phyloP scores from a whole-genome alignment of 169 alveolate genomes.

The Cystoisospora suis region DNA sequence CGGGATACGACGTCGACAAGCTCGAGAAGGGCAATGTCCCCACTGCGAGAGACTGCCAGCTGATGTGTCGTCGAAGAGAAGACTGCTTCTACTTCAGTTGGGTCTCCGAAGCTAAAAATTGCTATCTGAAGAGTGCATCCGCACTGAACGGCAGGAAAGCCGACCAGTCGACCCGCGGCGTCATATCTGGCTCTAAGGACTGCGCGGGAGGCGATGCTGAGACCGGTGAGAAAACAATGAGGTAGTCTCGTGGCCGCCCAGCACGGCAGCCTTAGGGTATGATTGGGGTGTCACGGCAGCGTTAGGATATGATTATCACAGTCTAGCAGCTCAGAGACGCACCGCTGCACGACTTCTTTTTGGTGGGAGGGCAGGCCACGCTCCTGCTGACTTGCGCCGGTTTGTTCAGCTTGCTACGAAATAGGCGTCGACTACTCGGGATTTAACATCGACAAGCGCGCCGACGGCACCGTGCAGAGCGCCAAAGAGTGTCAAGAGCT shows the following conservation, averaged over 20 bases:
- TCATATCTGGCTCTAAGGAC: constrained; percentile 16
- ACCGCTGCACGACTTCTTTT: no score
- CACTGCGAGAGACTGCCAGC: constrained; percentile 18
- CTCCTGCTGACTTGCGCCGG: no score
- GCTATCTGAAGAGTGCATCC: constrained; percentile 28
- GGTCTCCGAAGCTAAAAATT: constrained; percentile 1
- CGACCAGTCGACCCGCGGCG: constrained; percentile 29
- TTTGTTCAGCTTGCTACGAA: constrained; percentile 9
- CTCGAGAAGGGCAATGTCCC: not conserved
- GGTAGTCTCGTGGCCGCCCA: no score
- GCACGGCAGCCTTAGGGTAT: no score
- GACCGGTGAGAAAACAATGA: not conserved
- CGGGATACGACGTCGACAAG: constrained; percentile 1
- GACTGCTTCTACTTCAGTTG: not conserved
- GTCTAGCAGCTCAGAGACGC: no score
- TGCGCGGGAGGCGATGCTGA: not conserved
- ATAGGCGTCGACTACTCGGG: not conserved
- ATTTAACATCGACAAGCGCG: not conserved
- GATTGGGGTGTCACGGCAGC: no score
- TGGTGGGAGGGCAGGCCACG: no score
- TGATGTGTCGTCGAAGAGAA: not conserved
- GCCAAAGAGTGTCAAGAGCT: not conserved
- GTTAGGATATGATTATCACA: no score
- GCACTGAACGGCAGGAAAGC: constrained; percentile 18
- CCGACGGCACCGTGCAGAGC: not conserved